These are phyloP conservation scores for Melastoma malabathricum DNA, from an alignment of 345 rosid species.

Conservation along the genomic window DNA sequence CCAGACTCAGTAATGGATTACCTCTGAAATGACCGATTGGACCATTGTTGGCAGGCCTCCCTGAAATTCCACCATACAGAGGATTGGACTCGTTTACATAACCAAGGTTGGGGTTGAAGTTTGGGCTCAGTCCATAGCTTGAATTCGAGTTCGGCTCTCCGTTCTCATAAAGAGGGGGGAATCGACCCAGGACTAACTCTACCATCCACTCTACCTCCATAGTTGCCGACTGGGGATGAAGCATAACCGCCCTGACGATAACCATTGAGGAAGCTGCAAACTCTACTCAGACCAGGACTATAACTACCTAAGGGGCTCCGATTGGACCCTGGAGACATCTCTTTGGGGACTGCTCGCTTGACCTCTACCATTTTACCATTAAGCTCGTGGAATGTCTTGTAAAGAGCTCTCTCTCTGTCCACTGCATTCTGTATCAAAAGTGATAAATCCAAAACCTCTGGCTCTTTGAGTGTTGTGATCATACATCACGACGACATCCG, in stretches of 20 bases:
- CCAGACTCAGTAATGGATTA: constrained; percentile 28
- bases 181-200: constrained; percentile 61
- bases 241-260: constrained; percentile 48
- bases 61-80: constrained; percentile 26
- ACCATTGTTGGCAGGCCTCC: constrained; percentile 31
- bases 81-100: constrained; percentile 47
- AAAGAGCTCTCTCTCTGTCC: constrained; percentile 48
- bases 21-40: constrained; percentile 22
- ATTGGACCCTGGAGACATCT: constrained; percentile 51
- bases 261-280: constrained; percentile 46
- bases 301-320: constrained; percentile 50
- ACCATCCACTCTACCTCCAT: constrained; percentile 70
- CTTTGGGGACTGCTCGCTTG: constrained; percentile 93
- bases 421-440: constrained; percentile 77
- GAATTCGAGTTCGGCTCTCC: constrained; percentile 49
- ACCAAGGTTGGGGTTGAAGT: constrained; percentile 32
- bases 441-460: constrained; percentile 85
- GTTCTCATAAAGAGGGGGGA: constrained; percentile 50
- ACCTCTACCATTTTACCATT: constrained; percentile 94
- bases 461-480: constrained; percentile 90
- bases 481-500: constrained; percentile 90
- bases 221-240: constrained; percentile 46
- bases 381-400: constrained; percentile 75
- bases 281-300: constrained; percentile 47
- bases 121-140: constrained; percentile 35